Evolutionary conservation across 2,329 filamentous ascomycete genomes (phyloP).

Genomic region (Phyllosticta citrichinensis): DNA sequence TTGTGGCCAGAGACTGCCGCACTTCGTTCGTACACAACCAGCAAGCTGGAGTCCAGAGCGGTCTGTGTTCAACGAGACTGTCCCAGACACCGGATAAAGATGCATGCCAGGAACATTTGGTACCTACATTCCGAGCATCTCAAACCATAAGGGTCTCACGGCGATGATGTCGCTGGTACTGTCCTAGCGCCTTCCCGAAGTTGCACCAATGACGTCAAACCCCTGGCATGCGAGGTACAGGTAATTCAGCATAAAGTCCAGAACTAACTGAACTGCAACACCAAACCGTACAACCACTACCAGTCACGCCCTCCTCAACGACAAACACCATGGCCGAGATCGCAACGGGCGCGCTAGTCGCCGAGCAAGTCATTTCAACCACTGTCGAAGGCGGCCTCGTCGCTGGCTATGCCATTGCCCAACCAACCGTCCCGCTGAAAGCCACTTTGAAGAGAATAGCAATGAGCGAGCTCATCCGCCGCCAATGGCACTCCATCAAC

Average conservation of each 20-base stretch:
- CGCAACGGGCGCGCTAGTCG: constrained; percentile 28
- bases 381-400: constrained; percentile 27
- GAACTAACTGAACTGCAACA: not conserved
- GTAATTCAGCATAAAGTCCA: not conserved
- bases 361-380: constrained; percentile 32
- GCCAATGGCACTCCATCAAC: constrained; percentile 31
- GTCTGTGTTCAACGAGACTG: not conserved
- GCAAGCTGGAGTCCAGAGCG: not conserved
- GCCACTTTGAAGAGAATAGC: constrained; percentile 33
- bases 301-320: not conserved
- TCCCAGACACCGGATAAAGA: not conserved
- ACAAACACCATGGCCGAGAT: constrained; percentile 28
- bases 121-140: not conserved
- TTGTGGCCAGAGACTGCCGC: too few relatives aligned
- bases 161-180: not conserved
- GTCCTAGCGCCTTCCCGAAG: not conserved
- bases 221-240: not conserved
- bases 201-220: not conserved
- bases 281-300: not conserved
- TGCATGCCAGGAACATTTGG: not conserved
- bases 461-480: constrained; percentile 22
- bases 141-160: not conserved
- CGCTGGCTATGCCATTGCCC: constrained; percentile 32
- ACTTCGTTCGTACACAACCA: too few relatives aligned
- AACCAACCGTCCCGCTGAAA: constrained; percentile 34